Base-by-base conservation (phyloP, 306 rosid species). In the Coriaria nepalensis region DNA sequence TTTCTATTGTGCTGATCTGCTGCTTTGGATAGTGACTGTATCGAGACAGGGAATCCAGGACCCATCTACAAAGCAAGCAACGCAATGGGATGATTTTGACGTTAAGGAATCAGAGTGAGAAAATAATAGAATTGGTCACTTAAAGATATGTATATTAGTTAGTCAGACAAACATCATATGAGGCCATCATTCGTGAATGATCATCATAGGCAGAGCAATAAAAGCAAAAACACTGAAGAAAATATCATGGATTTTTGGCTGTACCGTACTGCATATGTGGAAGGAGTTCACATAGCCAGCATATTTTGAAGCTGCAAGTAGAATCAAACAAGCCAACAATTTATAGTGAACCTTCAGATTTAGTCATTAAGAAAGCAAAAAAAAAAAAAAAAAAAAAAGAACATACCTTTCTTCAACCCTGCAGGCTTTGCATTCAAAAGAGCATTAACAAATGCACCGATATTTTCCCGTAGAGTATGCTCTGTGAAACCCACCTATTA, bases 351-450 rank as follows among this genome's bases (percentile, higher is more conserved):
- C 33, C 35, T 56, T 10, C 52, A 13, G 2, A 40, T 33, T 9
- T 7, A 8, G 33, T 7, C 13, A 40, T 53, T 53, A 13, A 51
- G 40, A 40, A 29, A 54, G 20, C 5, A 40, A 6, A 45, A 9
- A 41, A 40, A 10, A 14, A 8, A 46, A 15, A 64, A 49, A 39
- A 38, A 56, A 37, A 6, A 47, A 54, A 15, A 57, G 29, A 43
- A 73, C 94, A 77, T 75, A 80, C 98, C 79, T 83, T 90, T 90
- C 73, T 90, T 90, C 63, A 90, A 75, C 54, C 94, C 95, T 20
- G 69, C 67, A 56, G 98, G 98, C 60, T 90, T 90, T 41, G 98
- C 87, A 53, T 52, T 70, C 73, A 90, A 75, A 56, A 90, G 76
- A 63, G 95, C 78, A 65, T 83, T 85, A 73, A 81, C 73, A 68